phyloP scores from a whole-genome alignment of 306 rosid genomes.

The Biancaea sappan region DNA sequence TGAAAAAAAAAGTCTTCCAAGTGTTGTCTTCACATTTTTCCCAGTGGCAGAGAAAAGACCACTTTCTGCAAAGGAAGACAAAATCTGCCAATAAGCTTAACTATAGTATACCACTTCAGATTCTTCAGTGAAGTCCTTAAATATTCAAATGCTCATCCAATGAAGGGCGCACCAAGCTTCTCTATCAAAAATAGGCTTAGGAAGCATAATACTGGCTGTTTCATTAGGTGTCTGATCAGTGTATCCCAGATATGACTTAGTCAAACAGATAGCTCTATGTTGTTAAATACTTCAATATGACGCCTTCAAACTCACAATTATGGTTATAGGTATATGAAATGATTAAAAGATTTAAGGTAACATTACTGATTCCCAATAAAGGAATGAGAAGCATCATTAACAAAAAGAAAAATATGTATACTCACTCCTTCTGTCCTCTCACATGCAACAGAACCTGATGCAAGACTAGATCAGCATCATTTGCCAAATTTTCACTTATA shows the following conservation, averaged over 20 bases:
- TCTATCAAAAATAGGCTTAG: constrained; percentile 1
- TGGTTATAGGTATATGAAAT: constrained; percentile 3
- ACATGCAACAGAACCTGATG: constrained; percentile 64
- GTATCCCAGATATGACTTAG: constrained; percentile 10
- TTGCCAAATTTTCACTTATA: constrained; percentile 68
- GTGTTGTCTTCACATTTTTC: neutral
- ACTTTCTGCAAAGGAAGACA: constrained; percentile 30
- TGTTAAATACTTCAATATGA: constrained; percentile 16
- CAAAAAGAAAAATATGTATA: constrained; percentile 17
- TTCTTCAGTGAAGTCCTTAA: constrained; percentile 4
- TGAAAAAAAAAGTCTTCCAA: neutral
- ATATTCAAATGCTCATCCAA: neutral
- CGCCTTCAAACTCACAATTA: constrained; percentile 4
- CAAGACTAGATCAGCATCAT: constrained; percentile 68
- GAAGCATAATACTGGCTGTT: constrained; percentile 7
- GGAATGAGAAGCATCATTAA: constrained; percentile 3
- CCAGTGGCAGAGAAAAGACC: constrained; percentile 13
- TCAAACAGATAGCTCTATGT: neutral
- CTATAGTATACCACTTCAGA: constrained; percentile 8
- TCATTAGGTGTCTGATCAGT: neutral
- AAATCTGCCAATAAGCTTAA: neutral
- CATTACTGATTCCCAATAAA: constrained; percentile 1
- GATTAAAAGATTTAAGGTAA: constrained; percentile 17
- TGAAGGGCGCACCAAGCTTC: neutral
- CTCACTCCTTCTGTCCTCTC: constrained; percentile 70